Evolutionary conservation across 148 eudicot species (phyloP), one percentile per base, ranked within the genome.

Genomic region (Dysphania ambrosioides): DNA sequence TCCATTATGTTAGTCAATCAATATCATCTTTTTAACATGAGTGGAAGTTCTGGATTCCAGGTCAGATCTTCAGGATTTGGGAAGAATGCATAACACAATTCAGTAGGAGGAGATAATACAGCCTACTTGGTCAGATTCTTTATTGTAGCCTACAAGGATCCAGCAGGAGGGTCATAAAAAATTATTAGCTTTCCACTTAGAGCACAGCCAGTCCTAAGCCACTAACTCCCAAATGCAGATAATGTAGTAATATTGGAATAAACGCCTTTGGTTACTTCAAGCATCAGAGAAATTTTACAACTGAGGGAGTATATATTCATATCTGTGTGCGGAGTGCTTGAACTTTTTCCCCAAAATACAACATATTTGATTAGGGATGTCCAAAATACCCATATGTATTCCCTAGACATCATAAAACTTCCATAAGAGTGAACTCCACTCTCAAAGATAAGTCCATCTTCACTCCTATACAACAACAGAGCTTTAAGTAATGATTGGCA

Each of bases 1-100:
- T 34, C 36, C 36, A 11, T 26, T 44, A 6, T 42, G 26, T n/a
- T n/a, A 23, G 8, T 36, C 30, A 38, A 42, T 15, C 44, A 18
- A n/a, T 35, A 51, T 49, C 30, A 70, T 21, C 42, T 32, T 57
- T 32, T n/a, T n/a, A n/a, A 10, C 71, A 68, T 11, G 23, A 13
- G 31, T n/a, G 34, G 31, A n/a, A n/a, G n/a, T n/a, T n/a, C 26
- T 1, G 24, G 24, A 19, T 53, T 42, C 24, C 16, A 10, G 27
- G 13, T 70, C 41, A 71, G 47, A 71, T 31, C 18, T 71, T 71
- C 56, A 26, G 10, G 47, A 15, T 71, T 34, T 71, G 40, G 30
- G 32, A 7, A 10, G 6, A 53, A 32, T 70, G 24, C 29, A 19
- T 53, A 1, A 36, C 40, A 13, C 32, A 30, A 56, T 72, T 44